phyloP scores from a whole-genome alignment of 2,329 filamentous ascomycete species.

The Neopestalotiopsis sp. region DNA sequence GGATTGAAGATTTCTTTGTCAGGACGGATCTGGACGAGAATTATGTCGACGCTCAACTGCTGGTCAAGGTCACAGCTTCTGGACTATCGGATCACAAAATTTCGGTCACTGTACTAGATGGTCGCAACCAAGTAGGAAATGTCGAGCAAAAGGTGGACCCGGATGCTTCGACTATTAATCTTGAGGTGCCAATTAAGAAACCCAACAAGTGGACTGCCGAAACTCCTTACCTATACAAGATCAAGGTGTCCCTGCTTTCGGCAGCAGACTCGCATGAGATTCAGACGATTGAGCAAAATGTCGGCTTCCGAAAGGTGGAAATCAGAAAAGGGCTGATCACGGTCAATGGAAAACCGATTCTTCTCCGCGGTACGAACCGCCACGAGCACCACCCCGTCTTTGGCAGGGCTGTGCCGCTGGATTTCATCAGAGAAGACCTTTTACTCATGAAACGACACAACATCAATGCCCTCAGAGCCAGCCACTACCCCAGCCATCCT shows the following conservation, averaged over 20 bases:
- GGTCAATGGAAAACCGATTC: slow-evolving; percentile 67
- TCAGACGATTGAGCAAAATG: slow-evolving; percentile 53
- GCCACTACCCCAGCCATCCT: slow-evolving; percentile 70
- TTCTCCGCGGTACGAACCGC: slow-evolving; percentile 69
- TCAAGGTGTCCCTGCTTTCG: slow-evolving; percentile 47
- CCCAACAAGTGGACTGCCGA: slow-evolving; percentile 74
- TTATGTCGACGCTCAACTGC: slow-evolving; percentile 56
- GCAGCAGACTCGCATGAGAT: slow-evolving; percentile 24
- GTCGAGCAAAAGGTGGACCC: not conserved
- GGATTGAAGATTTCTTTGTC: slow-evolving; percentile 65
- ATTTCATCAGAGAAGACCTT: slow-evolving; percentile 66
- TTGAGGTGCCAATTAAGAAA: slow-evolving; percentile 49
- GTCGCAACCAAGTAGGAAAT: not conserved
- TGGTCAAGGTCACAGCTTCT: slow-evolving; percentile 42
- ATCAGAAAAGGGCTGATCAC: slow-evolving; percentile 63
- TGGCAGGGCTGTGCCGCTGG: slow-evolving; percentile 66
- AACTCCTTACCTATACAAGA: slow-evolving; percentile 63
- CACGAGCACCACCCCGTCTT: slow-evolving; percentile 72
- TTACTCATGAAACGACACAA: slow-evolving; percentile 73
- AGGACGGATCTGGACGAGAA: slow-evolving; percentile 55
- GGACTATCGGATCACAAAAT: slow-evolving; percentile 4
- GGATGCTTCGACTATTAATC: not conserved
- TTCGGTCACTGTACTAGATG: slow-evolving; percentile 12
- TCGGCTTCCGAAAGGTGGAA: slow-evolving; percentile 70
- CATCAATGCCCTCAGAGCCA: slow-evolving; percentile 72